A percentile compares a stretch with the other conserved stretches of the same genome.
Evolutionary conservation across 1,139 yeast genomes (phyloP).

Genomic region (Zygosaccharomyces sapae): DNA sequence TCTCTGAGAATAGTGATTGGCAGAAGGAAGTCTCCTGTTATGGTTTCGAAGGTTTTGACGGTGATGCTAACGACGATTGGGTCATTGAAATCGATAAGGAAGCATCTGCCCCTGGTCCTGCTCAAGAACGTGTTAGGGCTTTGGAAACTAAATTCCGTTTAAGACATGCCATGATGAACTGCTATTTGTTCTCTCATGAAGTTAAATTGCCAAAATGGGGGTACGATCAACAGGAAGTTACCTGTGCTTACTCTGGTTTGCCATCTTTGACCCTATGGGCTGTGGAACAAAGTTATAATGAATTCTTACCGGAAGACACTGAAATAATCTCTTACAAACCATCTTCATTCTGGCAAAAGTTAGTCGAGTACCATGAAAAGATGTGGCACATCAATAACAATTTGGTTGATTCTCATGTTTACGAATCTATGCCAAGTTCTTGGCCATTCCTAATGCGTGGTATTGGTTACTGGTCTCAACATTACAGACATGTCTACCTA

Average conservation of each 20-base stretch:
- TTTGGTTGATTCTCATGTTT: slow-evolving; percentile 76
- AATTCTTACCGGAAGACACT: slow-evolving; percentile 43
- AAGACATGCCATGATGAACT: slow-evolving; percentile 85
- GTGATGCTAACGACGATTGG: slow-evolving; percentile 96
- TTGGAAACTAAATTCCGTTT: slow-evolving; percentile 80
- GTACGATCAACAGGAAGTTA: slow-evolving; percentile 93
- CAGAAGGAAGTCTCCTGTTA: slow-evolving; percentile 91
- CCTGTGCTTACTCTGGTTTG: slow-evolving; percentile 81
- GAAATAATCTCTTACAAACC: slow-evolving; percentile 58
- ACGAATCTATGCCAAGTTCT: slow-evolving; percentile 80
- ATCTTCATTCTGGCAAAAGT: slow-evolving; percentile 63
- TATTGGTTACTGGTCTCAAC: slow-evolving; percentile 87
- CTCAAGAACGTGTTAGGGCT: slow-evolving; percentile 66
- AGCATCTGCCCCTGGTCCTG: slow-evolving; percentile 52
- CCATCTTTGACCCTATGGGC: slow-evolving; percentile 78
- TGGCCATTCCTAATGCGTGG: slow-evolving; percentile 93
- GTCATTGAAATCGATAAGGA: slow-evolving; percentile 76
- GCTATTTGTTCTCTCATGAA: slow-evolving; percentile 81
- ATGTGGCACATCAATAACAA: slow-evolving; percentile 94
- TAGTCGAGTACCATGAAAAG: slow-evolving; percentile 70
- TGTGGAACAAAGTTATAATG: slow-evolving; percentile 69
- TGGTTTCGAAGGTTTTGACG: slow-evolving; percentile 85
- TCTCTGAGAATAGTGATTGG: slow-evolving; percentile 81
- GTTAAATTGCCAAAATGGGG: slow-evolving; percentile 94
- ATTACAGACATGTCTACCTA: slow-evolving; percentile 74